A percentile compares a stretch with the other conserved stretches of the same genome.
These are phyloP conservation scores for Galerina marginata DNA, from an alignment of 768 basidiomycete species.

Conservation along the genomic window DNA sequence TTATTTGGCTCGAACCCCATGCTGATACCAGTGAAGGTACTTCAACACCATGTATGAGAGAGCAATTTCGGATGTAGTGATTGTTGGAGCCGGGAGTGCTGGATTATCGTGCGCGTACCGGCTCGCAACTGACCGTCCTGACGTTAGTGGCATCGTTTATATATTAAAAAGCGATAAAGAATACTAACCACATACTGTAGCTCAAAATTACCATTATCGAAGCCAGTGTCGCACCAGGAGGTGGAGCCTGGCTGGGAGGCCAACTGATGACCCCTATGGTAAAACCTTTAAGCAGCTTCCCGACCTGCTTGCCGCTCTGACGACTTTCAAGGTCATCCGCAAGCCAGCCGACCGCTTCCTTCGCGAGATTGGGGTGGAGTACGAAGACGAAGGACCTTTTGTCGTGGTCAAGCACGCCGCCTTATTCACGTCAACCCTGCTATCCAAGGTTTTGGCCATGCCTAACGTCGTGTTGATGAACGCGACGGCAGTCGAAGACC, in stretches of 20 bases:
- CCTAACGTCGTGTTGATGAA: constrained; percentile 80
- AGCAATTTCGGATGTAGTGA: constrained; percentile 77
- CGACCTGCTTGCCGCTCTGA: neutral
- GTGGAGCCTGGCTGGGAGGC: constrained; percentile 80
- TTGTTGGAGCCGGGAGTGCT: constrained; percentile 74
- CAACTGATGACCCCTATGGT: constrained; percentile 85
- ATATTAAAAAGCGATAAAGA: neutral
- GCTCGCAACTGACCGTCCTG: constrained; percentile 68
- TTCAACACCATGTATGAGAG: constrained; percentile 77
- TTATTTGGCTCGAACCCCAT: neutral
- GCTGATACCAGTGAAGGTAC: constrained; percentile 50
- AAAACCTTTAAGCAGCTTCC: constrained; percentile 11
- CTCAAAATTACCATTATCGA: constrained; percentile 67
- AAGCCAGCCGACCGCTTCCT: constrained; percentile 81
- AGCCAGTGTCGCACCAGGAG: constrained; percentile 80
- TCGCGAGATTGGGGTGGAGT: constrained; percentile 69
- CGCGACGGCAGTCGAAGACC: constrained; percentile 82
- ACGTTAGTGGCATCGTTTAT: constrained; percentile 42
- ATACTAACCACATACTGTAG: constrained; percentile 23
- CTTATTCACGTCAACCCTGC: constrained; percentile 77
- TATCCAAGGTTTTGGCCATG: constrained; percentile 71
- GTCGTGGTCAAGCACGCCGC: constrained; percentile 86
- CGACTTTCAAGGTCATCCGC: constrained; percentile 61
- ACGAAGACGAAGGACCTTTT: constrained; percentile 78
- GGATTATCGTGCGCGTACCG: constrained; percentile 79